phyloP scores from a whole-genome alignment of 2,329 filamentous ascomycete species.

The Monilinia aucupariae region DNA sequence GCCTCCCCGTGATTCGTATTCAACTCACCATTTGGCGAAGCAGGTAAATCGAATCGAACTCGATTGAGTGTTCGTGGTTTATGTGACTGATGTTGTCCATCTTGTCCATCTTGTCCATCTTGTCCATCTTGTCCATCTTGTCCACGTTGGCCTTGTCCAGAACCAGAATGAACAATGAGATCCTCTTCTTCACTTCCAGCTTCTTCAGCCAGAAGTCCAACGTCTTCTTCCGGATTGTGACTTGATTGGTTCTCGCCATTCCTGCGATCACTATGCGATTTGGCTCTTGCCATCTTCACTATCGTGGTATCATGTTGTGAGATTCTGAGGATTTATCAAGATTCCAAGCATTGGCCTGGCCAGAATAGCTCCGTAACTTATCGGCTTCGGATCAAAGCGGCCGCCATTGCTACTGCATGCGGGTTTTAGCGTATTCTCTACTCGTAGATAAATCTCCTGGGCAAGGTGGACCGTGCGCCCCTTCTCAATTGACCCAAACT shows the following conservation, averaged over 20 bases:
- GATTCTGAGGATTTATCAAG: neutral
- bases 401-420: constrained; percentile 5
- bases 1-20: constrained; percentile 23
- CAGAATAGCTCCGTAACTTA: constrained; percentile 3
- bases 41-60: constrained; percentile 36
- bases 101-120: too few relatives aligned
- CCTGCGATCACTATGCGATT: constrained; percentile 32
- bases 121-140: too few relatives aligned
- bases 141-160: constrained; percentile 4
- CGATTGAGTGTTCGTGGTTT: constrained; percentile 35
- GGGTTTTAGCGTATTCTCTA: neutral
- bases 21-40: neutral
- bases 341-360: constrained; percentile 2
- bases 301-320: constrained; percentile 39
- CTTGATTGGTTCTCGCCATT: constrained; percentile 25
- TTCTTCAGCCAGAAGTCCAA: constrained; percentile 37
- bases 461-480: too few relatives aligned
- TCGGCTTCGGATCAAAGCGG: neutral
- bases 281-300: constrained; percentile 42
- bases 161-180: constrained; percentile 28
- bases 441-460: too few relatives aligned
- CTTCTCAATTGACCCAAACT: too few relatives aligned
- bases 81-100: constrained; percentile 19
- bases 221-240: constrained; percentile 37
- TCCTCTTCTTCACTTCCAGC: constrained; percentile 33